A percentile compares a stretch with the other conserved stretches of the same genome.
Evolutionary conservation across 2,329 filamentous ascomycete genomes (phyloP).

Genomic region (Colletotrichum sp.): DNA sequence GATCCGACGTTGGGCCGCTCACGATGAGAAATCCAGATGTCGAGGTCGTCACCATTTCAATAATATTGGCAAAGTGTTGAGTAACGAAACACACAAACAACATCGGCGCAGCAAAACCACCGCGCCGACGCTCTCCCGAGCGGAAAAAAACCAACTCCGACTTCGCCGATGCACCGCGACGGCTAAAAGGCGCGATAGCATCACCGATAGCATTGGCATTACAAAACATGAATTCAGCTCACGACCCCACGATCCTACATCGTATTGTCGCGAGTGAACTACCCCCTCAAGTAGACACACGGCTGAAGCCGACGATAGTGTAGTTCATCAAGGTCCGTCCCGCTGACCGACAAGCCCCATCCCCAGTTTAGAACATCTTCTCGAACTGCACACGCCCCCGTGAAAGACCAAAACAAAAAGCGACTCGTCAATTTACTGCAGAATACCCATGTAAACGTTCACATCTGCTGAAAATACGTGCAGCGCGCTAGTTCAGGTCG

Average conservation of each 20-base stretch:
- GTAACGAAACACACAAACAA: background rate
- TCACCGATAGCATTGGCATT: background rate
- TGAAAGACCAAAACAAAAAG: too few species aligned
- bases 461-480: background rate
- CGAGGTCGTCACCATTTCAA: background rate
- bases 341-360: too few species aligned
- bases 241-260: background rate
- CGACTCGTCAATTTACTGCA: background rate
- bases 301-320: background rate
- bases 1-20: background rate
- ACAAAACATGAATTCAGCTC: background rate
- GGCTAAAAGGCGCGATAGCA: background rate
- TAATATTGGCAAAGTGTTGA: background rate
- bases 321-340: background rate
- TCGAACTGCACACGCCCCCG: background rate
- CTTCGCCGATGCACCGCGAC: background rate
- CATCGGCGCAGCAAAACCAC: background rate
- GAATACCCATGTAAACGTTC: background rate
- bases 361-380: background rate
- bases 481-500: background rate
- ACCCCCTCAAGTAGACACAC: background rate
- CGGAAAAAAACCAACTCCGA: background rate
- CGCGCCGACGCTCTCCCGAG: background rate
- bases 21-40: background rate
- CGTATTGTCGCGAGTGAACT: background rate